These are phyloP conservation scores for Huntiella moniliformis DNA, from an alignment of 2,329 filamentous ascomycete genomes.

Conservation along the genomic window DNA sequence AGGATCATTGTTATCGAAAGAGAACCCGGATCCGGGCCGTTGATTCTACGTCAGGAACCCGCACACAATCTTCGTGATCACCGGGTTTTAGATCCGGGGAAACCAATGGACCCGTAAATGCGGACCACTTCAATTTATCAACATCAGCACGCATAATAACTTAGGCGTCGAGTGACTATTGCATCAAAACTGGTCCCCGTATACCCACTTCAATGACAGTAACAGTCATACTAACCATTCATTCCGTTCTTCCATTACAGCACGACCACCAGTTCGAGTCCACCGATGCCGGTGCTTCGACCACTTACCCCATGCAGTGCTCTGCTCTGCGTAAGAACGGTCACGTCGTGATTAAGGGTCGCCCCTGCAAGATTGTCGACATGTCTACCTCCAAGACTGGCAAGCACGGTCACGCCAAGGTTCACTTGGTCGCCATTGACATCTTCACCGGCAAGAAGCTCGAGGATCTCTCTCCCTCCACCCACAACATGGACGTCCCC, in stretches of 20 bases:
- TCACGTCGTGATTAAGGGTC: constrained; percentile 93
- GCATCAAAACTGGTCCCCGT: too few species aligned
- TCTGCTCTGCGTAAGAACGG: constrained; percentile 99
- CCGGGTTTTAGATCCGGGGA: too few species aligned
- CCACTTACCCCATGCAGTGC: constrained; percentile 96
- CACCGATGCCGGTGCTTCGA: constrained; percentile 88
- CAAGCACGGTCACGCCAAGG: constrained; percentile 99
- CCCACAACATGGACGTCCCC: constrained; percentile 95
- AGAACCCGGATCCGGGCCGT: too few species aligned
- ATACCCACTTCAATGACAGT: too few species aligned
- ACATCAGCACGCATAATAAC: background rate
- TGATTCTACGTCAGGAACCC: too few species aligned
- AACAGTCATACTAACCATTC: too few species aligned
- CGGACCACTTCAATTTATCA: background rate
- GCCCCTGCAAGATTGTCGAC: constrained; percentile 99
- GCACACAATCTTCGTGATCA: too few species aligned
- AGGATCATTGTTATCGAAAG: too few species aligned
- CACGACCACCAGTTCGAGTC: constrained; percentile 66
- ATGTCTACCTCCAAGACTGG: constrained; percentile 99
- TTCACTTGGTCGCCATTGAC: constrained; percentile 92
- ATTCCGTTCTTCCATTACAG: constrained; percentile 19
- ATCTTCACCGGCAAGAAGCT: constrained; percentile 99
- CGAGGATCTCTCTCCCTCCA: constrained; percentile 96
- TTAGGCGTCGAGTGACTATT: too few species aligned
- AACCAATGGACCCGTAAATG: background rate